Evolutionary conservation across 257 asterid species (phyloP).

Genomic region (Jasminum sambac): DNA sequence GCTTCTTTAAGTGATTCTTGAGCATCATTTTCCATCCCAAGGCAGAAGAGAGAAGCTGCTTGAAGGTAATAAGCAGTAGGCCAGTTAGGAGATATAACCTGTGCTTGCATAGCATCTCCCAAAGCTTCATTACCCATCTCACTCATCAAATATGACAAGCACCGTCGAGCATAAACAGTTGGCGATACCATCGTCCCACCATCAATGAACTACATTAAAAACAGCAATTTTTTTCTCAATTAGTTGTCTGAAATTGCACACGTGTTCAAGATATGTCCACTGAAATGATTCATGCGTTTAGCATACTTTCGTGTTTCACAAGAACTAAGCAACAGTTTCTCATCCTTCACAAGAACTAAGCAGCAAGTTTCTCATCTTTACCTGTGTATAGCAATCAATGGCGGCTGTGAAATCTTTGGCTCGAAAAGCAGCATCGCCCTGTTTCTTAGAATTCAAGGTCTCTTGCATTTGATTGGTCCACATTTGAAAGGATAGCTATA

Average conservation of each 20-base stretch:
- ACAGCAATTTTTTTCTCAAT: background rate
- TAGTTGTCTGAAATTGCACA: background rate
- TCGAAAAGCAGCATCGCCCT: conserved; percentile 92
- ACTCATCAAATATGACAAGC: conserved; percentile 49
- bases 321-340: background rate
- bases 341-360: background rate
- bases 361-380: conserved; percentile 14
- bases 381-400: conserved; percentile 82
- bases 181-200: conserved; percentile 94
- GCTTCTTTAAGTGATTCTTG: conserved; percentile 50
- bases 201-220: conserved; percentile 62
- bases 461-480: conserved; percentile 99
- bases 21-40: conserved; percentile 48
- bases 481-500: conserved; percentile 95
- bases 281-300: background rate
- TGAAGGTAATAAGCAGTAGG: conserved; percentile 49
- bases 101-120: conserved; percentile 50
- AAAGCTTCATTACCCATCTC: conserved; percentile 44
- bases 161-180: conserved; percentile 71
- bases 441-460: conserved; percentile 79
- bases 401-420: conserved; percentile 81
- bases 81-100: conserved; percentile 42
- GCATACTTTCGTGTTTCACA: background rate
- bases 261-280: background rate
- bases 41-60: conserved; percentile 44